Base-by-base conservation (phyloP, 208 protist genomes). In the Leishmania guyanensis region DNA sequence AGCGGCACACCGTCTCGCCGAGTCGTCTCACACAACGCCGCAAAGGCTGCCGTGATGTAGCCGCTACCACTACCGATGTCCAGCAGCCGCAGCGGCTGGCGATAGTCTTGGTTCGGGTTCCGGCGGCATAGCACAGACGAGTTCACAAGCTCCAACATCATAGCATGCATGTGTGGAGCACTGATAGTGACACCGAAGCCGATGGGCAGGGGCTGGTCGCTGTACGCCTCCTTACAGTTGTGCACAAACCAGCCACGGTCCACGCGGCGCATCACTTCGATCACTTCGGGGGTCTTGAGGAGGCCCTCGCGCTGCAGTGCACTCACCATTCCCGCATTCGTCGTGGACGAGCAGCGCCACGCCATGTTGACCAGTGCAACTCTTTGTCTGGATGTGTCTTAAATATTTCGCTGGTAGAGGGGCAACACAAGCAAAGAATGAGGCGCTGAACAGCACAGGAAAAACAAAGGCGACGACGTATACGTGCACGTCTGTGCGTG, bases 101-200 rank as follows among this genome's bases (percentile, higher is more conserved):
- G 72, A 46, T 79, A 22, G 16, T 54, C 72, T 17, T 77, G 56
- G 26, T 79, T 51, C 54, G 58, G 33, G 10, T n/a, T 51, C 54
- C 81, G 68, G 53, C 77, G 51, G 68, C 75, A 0, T n/a, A 81
- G 58, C 10, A 97, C 56, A 43, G 91, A 91, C 33, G 91, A 84
- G 29, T 84, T 78, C 29, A 97, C 74, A n/a, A 95, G 62, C 70
- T 98, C 91, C 26, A 97, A 70, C 88, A 93, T 95, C 36, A 94
- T 96, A 9, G 94, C 96, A 79, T 98, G 96, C 93, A 98, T 98
- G 83, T 98, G 96, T 22, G 96, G 96, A 1, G 96, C 96, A 66
- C 93, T 97, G 74, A 97, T 97, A 3, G 96, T 97, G 16, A 90
- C 94, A 54, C 86, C 82, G 77, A 95, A 90, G 39, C 93, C 93